Base-by-base conservation (phyloP, 2,329 filamentous ascomycete species). In the Mycosphaerelloides madeirae region DNA sequence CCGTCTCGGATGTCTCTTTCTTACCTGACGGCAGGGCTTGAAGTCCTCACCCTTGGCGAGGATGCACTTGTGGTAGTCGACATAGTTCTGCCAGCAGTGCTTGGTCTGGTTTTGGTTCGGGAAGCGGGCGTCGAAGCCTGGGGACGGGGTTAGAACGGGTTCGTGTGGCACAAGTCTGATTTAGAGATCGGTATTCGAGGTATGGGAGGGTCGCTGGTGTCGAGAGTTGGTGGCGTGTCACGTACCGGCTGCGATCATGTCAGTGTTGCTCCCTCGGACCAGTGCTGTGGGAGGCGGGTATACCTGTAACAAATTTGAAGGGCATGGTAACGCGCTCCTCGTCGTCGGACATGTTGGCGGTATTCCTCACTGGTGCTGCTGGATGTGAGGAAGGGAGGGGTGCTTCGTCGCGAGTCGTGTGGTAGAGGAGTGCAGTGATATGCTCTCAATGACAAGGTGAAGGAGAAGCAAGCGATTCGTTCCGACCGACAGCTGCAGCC, bases 71-170 rank as follows among this genome's bases (percentile, higher is more conserved):
- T 98, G 87, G 81, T 98, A 97, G 75, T 98, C 93, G 77, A 98
- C 93, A 76, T 98, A 98, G 82, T 98, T 98, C 74, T 98, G 94
- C 93, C 93, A 98, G 87, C 93, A 98, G 83, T 98, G 90, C 85
- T 96, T 96, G 75, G 90, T 83, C 72, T 93, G 87, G 79, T 98
- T 98, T 79, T 83, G 77, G 80, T 98, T 95, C 67, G 93, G 93
- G 78, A 97, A 98, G 72, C 93, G 91, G 73, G 93, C 93, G 71
- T 98, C 93, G 78, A 94, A 95, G 79, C 93, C 93, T 96, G 55
- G 42, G n/a, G 11, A 29, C 38, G 43, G 16, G 35, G 33, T 35
- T 19, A 35, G 33, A 35, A 25, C 9, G 22, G 6, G 14, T 18
- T 12, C 16, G 9, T 12, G 15, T 16, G 33, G 8, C 13, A 15